Percentiles rank a stretch among this genome's conserved stretches.
Conservation (phyloP, 371 early-diverging fungal species). For the Dentiscutata heterogama region DNA sequence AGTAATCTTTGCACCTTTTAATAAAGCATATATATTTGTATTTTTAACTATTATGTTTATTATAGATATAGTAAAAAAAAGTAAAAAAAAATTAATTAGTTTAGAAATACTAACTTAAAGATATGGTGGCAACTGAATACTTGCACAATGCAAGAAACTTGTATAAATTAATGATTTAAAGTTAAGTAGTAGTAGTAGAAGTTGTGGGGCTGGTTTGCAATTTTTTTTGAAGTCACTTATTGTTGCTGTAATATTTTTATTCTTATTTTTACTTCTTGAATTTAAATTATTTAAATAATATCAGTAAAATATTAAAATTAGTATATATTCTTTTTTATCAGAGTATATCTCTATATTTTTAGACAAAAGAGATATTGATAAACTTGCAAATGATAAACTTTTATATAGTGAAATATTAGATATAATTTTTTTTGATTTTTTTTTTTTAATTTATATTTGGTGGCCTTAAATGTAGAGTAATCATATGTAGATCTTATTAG, state of each 20-base stretch:
- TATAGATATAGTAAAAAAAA: not conserved
- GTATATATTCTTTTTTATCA: not conserved
- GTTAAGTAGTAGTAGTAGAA: not conserved
- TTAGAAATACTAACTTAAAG: not conserved
- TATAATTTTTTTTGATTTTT: too few species aligned
- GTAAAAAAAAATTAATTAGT: slow-evolving; percentile 6
- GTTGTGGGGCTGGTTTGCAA: not conserved
- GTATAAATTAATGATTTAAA: not conserved
- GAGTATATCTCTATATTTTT: not conserved
- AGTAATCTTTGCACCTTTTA: not conserved
- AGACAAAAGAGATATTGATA: too few species aligned
- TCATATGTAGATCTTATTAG: not conserved
- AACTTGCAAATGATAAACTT: too few species aligned
- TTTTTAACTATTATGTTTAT: slow-evolving; percentile 15
- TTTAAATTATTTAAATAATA: not conserved
- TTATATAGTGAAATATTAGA: too few species aligned
- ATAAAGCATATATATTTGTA: slow-evolving; percentile 15
- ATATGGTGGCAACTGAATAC: not conserved
- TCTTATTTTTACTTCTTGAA: not conserved
- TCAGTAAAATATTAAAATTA: not conserved
- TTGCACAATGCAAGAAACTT: not conserved
- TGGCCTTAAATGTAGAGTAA: too few species aligned
- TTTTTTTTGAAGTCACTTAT: not conserved
- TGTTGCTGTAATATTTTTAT: not conserved
- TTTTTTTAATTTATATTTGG: too few species aligned